Base-by-base conservation (phyloP, 1,139 yeast species). In the Yamadazyma trypodendri region DNA sequence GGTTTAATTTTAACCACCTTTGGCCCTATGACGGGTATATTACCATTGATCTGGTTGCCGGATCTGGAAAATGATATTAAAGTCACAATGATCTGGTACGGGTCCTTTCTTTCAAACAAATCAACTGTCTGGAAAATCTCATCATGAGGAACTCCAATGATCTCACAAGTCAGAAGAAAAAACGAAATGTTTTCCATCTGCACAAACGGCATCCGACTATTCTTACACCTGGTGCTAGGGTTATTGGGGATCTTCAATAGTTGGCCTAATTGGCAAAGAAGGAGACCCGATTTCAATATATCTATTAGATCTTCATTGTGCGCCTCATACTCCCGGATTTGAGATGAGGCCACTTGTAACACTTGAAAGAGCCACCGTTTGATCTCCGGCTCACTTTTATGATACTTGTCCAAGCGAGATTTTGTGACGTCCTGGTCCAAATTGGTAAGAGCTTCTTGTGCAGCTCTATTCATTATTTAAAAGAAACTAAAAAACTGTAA, bases 111-210 rank as follows among this genome's bases (percentile, higher is more conserved):
- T 52, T 88, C 96, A 50, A 65, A 87, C 42, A 88, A 65, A 54
- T 88, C 96, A 6, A 84, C 76, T 0, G 96, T 87, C 49, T 84
- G 92, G 55, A 88, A 88, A 34, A 84, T 63, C 55, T 88, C 96
- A 54, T 86, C 90, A 45, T 84, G 87, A 4, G 92, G 88, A 3
- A 88, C 81, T 1, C 94, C 92, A 32, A 82, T 64, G 3, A 53
- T 36, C 44, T 78, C 73, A 38, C 87, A 79, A 35, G 82, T 76
- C 12, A 68, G 60, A 24, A 88, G 63, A 53, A 87, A 88, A 44
- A 79, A 75, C 31, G 88, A 80, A 28, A 88, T 86, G 52, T 87
- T 87, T 55, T 88, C 96, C 95, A 87, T 87, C 62, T 83, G 88
- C 9, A 86, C 80, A 60, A 88, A 88, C 2, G 96, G 92, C 84